These are phyloP conservation scores for Brassica balearica DNA, from an alignment of 441 rosid species.

Conservation along the genomic window DNA sequence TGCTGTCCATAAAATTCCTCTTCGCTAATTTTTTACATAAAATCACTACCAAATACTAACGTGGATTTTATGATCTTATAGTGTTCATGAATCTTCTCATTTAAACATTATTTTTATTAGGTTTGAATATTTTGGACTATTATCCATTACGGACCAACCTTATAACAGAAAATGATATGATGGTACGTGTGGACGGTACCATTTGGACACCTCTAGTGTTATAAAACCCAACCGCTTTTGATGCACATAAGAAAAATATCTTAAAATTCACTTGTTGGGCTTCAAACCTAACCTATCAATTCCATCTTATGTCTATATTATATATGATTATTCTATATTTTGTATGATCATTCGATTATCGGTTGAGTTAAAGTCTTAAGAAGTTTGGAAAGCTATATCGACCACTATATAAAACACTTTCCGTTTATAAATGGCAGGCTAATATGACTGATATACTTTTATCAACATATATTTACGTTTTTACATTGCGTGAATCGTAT, in stretches of 20 bases:
- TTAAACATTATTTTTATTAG: neutral
- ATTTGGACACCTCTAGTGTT: slow-evolving; percentile 7
- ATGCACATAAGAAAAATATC: slow-evolving; percentile 27
- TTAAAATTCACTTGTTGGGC: slow-evolving; percentile 13
- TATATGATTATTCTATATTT: too few relatives aligned
- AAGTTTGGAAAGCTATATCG: slow-evolving; percentile 5
- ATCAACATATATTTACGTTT: neutral
- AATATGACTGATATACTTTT: neutral
- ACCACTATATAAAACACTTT: neutral
- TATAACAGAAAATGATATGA: too few relatives aligned
- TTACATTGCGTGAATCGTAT: neutral
- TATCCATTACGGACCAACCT: too few relatives aligned
- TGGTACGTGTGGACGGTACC: too few relatives aligned
- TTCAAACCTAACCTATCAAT: slow-evolving; percentile 18
- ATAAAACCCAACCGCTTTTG: slow-evolving; percentile 33
- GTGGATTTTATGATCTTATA: neutral
- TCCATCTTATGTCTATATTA: neutral
- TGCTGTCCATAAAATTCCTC: too few relatives aligned
- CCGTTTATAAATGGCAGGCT: neutral
- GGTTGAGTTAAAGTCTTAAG: neutral
- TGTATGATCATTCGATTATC: neutral
- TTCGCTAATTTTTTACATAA: too few relatives aligned
- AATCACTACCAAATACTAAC: neutral
- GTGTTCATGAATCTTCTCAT: too few relatives aligned
- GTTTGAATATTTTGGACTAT: neutral